Conservation (phyloP, 805 yeast species). For the Kuraishia cidri region DNA sequence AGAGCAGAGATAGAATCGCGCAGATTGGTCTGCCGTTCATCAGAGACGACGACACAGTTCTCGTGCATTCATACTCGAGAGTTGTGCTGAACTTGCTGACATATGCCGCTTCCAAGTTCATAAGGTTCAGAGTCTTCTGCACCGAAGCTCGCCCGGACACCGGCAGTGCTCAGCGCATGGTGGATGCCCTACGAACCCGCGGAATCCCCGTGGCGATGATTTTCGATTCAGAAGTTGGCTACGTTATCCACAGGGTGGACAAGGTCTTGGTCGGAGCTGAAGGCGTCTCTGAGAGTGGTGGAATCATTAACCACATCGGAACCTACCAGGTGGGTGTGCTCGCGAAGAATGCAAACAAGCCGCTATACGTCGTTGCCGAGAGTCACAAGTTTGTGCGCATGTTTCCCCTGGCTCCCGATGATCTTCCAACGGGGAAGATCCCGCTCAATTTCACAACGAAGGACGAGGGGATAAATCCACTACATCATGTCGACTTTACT, state of each 20-base stretch:
- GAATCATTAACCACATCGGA: slow-evolving; percentile 92
- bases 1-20: slow-evolving; percentile 81
- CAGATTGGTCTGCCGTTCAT: slow-evolving; percentile 82
- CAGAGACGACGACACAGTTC: slow-evolving; percentile 83
- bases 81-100: slow-evolving; percentile 73
- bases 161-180: slow-evolving; percentile 75
- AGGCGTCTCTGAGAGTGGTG: slow-evolving; percentile 98
- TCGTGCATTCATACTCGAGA: slow-evolving; percentile 89
- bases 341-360: slow-evolving; percentile 85
- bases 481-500: slow-evolving; percentile 80
- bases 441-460: slow-evolving; percentile 34
- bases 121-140: slow-evolving; percentile 82
- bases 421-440: slow-evolving; percentile 55
- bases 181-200: slow-evolving; percentile 49
- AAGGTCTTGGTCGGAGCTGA: slow-evolving; percentile 97
- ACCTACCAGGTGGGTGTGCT: slow-evolving; percentile 91
- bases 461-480: slow-evolving; percentile 22
- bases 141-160: slow-evolving; percentile 89
- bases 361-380: slow-evolving; percentile 90
- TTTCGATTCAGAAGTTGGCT: slow-evolving; percentile 92
- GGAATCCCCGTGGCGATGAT: slow-evolving; percentile 85
- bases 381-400: slow-evolving; percentile 93
- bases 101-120: slow-evolving; percentile 67
- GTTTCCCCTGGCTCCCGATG: slow-evolving; percentile 91
- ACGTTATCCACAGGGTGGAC: slow-evolving; percentile 82